Base-by-base conservation (phyloP, 768 basidiomycete species). In the Agaricus blazei region DNA sequence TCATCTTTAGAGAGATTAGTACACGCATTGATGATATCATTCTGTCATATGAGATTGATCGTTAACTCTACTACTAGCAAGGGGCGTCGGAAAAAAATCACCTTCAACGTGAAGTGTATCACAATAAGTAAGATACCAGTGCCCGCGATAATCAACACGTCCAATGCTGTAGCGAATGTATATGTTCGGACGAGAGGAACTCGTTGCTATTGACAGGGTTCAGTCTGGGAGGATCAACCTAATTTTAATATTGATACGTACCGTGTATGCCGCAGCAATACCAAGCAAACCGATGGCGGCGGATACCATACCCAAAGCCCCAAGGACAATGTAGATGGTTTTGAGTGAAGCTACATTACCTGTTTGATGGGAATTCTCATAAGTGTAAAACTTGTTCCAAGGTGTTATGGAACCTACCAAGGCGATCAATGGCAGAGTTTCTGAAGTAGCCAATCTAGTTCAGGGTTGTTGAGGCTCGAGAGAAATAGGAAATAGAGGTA, bases 101-200 rank as follows among this genome's bases (percentile, higher is more conserved):
- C 88, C 80, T 89, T 90, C 71, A 76, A 75, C 0, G 72, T 73
- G 60, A 89, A 90, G 62, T 92, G 89, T 1, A 81, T 71, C 7
- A 91, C 66, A 8, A 82, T 70, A 28, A 81, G 75, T 58, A 85
- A 62, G 40, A 90, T 59, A 6, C 78, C 81, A 3, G 79, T 68
- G 0, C 69, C 86, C 5, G 78, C 60, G 24, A 85, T 69, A 1
- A 84, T 62, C 46, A 85, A 64, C 19, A 79, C 65, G 5, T 75
- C 76, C 2, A 79, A 57, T 0, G 72, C 67, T 1, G 81, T 79
- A 15, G 82, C 61, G 47, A 78, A 74, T 1, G 85, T 78, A 64
- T 83, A 90, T 3, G 80, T 60, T 51, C 82, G 78, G 34, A 86
- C 74, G 26, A 85, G 62, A 0, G 64, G 34, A 1, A 81, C 54